Base-by-base conservation (phyloP, 768 basidiomycete species). In the Paxillus rubicundulus region DNA sequence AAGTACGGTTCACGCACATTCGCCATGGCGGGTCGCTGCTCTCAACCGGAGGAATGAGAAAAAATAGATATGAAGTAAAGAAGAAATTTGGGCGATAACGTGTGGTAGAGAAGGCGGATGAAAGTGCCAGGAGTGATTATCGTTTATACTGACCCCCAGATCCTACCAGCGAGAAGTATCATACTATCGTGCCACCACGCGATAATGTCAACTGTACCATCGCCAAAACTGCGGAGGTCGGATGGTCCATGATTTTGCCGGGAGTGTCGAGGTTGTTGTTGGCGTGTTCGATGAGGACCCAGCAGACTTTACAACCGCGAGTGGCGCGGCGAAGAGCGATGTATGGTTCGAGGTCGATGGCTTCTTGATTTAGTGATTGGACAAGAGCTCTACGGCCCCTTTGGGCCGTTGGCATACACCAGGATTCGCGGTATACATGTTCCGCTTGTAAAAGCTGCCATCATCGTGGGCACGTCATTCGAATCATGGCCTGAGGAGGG, bases 261-360 rank as follows among this genome's bases (percentile, higher is more conserved):
- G 90, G 90, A 49, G 92, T 81, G 61, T 86, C 75, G 41, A 92
- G 80, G 64, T 88, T 81, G 63, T 88, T 81, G 63, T 86, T 80
- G 21, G 87, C 86, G 58, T 87, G 90, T 76, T 91, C 88, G 61
- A 91, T 87, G 55, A 91, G 76, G 13, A 80, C 89, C 81, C 86
- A 92, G 67, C 84, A 86, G 7, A 87, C 81, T 70, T 89, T 89
- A 71, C 88, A 90, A 68, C 85, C 89, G 46, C 86, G 87, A 7
- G 89, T 91, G 60, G 91, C 86, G 42, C 89, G 82, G 39, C 89
- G 82, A n/a, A 87, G 79, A 37, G 82, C 73, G 58, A 92, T 86
- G 68, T 90, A 92, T 1, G 87, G 84, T 57, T 90, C 86, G 41
- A 92, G 79, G 72, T 87, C 85, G 53, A 68, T 63, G 45, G 88